A percentile compares a stretch with the other conserved stretches of the same genome.
Evolutionary conservation across 2,329 filamentous ascomycete genomes (phyloP).

Genomic region (Diaporthe citri): DNA sequence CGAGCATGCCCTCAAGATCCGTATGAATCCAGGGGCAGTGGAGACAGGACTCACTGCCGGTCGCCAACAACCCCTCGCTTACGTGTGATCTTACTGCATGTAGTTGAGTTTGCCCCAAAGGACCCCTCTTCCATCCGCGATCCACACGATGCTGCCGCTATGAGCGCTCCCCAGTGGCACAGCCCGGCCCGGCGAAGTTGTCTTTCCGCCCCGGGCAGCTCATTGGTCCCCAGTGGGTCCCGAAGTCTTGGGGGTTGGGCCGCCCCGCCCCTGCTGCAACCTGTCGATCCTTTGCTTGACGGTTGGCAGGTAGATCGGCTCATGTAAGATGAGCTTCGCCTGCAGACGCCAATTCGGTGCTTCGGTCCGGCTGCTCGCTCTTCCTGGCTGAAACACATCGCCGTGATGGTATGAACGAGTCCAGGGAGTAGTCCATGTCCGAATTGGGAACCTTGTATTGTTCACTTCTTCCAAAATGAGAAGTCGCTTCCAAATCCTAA

Average conservation of each 20-base stretch:
- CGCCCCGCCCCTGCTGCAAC: slow-evolving; percentile 18
- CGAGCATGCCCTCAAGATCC: slow-evolving; percentile 4
- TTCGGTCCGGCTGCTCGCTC: not conserved
- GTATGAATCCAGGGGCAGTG: slow-evolving; percentile 26
- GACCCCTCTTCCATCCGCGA: not conserved
- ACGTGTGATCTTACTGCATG: slow-evolving; percentile 21
- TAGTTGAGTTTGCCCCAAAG: not conserved
- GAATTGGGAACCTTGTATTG: not conserved
- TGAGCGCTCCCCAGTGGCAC: not conserved
- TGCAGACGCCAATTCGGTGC: not conserved
- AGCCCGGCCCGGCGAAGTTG: not conserved
- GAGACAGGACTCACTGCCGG: not conserved
- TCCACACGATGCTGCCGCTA: not conserved
- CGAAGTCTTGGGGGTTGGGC: slow-evolving; percentile 7
- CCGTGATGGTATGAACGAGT: not conserved
- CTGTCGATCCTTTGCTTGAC: not conserved
- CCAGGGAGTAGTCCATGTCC: not conserved
- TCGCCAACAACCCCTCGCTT: slow-evolving; percentile 16
- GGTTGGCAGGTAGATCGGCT: slow-evolving; percentile 4
- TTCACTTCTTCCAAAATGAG: not conserved
- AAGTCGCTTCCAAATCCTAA: not conserved
- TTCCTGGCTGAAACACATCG: not conserved
- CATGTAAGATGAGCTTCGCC: not conserved
- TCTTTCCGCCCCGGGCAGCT: not conserved
- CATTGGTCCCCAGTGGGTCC: slow-evolving; percentile 7